phyloP scores from a whole-genome alignment of 208 protist genomes.

The Crithidia mellificae region DNA sequence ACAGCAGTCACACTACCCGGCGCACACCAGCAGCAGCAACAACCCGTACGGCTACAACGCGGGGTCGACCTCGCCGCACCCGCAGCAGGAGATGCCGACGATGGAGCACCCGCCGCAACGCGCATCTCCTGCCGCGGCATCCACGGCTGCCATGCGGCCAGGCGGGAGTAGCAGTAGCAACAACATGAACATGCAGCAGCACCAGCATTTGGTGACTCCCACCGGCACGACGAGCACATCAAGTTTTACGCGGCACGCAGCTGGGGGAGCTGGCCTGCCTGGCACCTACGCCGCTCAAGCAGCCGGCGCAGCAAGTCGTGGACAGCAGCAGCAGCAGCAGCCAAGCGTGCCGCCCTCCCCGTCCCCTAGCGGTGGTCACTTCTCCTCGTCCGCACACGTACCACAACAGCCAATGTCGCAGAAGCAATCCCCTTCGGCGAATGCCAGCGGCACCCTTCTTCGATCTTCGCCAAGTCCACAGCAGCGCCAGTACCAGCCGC shows the following conservation, averaged over 20 bases:
- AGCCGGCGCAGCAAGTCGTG: too few relatives aligned
- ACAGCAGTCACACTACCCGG: too few relatives aligned
- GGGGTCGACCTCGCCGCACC: neutral
- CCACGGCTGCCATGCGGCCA: neutral
- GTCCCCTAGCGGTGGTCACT: neutral
- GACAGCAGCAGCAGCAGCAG: slow-evolving; percentile 16
- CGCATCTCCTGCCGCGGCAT: neutral
- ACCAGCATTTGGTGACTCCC: slow-evolving; percentile 10
- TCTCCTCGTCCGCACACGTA: neutral
- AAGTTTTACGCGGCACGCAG: neutral
- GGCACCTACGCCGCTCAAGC: neutral
- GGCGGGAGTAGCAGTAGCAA: too few relatives aligned
- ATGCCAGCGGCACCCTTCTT: slow-evolving; percentile 23
- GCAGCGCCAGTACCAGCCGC: slow-evolving; percentile 18
- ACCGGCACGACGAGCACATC: slow-evolving; percentile 1
- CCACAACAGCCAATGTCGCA: neutral
- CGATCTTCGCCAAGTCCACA: slow-evolving; percentile 8
- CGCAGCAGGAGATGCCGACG: neutral
- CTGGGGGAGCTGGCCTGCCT: neutral
- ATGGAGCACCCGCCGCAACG: neutral
- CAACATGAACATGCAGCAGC: neutral
- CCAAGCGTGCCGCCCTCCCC: slow-evolving; percentile 9
- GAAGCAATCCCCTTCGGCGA: slow-evolving; percentile 1
- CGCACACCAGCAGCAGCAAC: neutral
- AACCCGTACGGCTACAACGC: slow-evolving; percentile 10